Percentiles rank a stretch among this genome's conserved stretches.
Conservation (phyloP, 352 stramenopile species). For the Phytophthora melonis region DNA sequence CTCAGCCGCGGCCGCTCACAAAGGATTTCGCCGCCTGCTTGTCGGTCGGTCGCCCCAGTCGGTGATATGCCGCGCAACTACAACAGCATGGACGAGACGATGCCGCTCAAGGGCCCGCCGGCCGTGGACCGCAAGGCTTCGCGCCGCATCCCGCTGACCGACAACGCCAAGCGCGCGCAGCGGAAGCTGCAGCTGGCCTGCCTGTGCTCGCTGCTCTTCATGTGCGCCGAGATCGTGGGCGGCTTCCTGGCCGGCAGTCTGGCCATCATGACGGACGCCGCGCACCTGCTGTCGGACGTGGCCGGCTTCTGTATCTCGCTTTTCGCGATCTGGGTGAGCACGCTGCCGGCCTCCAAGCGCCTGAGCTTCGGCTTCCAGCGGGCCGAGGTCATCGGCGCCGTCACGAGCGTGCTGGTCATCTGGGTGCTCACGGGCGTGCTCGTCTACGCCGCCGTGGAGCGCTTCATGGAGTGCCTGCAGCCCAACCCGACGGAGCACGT, state of each 20-base stretch:
- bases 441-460: constrained; percentile 93
- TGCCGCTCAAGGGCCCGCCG: constrained; percentile 56
- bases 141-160: constrained; percentile 67
- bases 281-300: constrained; percentile 79
- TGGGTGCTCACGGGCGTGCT: constrained; percentile 89
- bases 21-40: constrained; percentile 25
- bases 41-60: background rate
- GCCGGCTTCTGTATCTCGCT: constrained; percentile 81
- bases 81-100: constrained; percentile 60
- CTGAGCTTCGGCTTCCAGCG: constrained; percentile 96
- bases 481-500: constrained; percentile 86
- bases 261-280: constrained; percentile 94
- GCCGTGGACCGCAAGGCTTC: constrained; percentile 30
- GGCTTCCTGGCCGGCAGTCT: constrained; percentile 93
- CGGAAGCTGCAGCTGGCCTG: constrained; percentile 74
- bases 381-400: constrained; percentile 95
- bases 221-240: constrained; percentile 94
- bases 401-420: constrained; percentile 94
- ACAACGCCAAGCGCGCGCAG: constrained; percentile 61
- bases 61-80: constrained; percentile 45
- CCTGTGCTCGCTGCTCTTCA: constrained; percentile 92
- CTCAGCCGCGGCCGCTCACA: constrained; percentile 12
- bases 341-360: constrained; percentile 74
- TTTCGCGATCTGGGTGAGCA: constrained; percentile 77
- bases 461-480: constrained; percentile 83